phyloP scores from a whole-genome alignment of 2,329 filamentous ascomycete species.

The Colletotrichum filicis region DNA sequence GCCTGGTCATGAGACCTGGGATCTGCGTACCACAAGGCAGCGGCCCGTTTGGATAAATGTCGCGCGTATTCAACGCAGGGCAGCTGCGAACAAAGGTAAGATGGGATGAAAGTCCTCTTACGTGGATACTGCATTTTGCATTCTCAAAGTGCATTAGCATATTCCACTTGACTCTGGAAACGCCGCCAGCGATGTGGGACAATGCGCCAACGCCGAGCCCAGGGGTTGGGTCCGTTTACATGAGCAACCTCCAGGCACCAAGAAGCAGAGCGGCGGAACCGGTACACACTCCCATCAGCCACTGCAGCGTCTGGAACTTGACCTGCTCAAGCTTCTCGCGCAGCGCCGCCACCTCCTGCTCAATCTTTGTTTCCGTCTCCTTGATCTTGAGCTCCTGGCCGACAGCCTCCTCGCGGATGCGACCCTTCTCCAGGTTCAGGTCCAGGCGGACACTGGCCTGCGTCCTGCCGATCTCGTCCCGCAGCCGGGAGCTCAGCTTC shows the following conservation, averaged over 20 bases:
- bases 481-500: constrained; percentile 87
- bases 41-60: not conserved
- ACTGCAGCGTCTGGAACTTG: constrained; percentile 98
- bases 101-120: not conserved
- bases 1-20: not conserved
- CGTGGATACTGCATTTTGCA: not conserved
- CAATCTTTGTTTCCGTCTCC: constrained; percentile 98
- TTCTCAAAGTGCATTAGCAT: not conserved
- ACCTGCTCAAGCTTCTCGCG: constrained; percentile 94
- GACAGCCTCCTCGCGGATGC: constrained; percentile 95
- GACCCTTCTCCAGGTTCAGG: constrained; percentile 94
- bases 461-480: constrained; percentile 94
- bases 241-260: constrained; percentile 77
- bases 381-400: constrained; percentile 98
- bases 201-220: not conserved
- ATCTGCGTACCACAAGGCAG: not conserved
- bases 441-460: constrained; percentile 94
- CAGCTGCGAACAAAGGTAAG: not conserved
- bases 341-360: constrained; percentile 93
- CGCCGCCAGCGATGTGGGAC: not conserved
- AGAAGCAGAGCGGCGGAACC: constrained; percentile 74
- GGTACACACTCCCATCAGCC: constrained; percentile 89
- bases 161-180: not conserved
- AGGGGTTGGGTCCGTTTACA: constrained; percentile 55
- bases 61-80: not conserved